Evolutionary conservation across 345 rosid genomes (phyloP).

Genomic region (Eucalyptus fibrosa): DNA sequence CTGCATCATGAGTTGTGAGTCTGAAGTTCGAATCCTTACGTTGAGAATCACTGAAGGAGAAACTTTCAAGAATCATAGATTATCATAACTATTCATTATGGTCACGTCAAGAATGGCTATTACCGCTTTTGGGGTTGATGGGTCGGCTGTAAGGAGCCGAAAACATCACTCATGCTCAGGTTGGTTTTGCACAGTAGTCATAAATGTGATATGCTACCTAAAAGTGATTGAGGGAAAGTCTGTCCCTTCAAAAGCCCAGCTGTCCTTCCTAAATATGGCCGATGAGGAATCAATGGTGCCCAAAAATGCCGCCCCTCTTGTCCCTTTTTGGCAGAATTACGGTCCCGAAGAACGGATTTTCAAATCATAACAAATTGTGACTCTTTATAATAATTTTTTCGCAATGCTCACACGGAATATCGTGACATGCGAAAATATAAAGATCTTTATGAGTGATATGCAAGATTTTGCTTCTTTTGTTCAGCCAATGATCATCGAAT

Average conservation of each 20-base stretch:
- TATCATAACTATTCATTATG: too few species aligned
- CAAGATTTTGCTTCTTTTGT: not conserved
- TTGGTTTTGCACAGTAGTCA: not conserved
- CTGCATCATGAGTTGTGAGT: not conserved
- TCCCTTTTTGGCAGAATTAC: not conserved
- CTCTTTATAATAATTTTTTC: not conserved
- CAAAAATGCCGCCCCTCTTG: not conserved
- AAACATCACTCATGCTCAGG: not conserved
- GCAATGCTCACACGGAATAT: not conserved
- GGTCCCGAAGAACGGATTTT: not conserved
- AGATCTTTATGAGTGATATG: not conserved
- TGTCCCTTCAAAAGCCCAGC: not conserved
- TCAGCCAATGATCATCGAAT: too few species aligned
- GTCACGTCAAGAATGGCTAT: not conserved
- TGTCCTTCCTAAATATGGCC: not conserved
- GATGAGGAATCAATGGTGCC: not conserved
- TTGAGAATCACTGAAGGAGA: not conserved
- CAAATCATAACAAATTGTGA: not conserved
- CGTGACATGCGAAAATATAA: not conserved
- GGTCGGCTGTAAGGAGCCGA: not conserved
- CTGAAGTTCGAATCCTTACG: not conserved
- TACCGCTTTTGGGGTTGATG: not conserved
- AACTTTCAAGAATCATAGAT: not conserved
- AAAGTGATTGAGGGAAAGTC: not conserved
- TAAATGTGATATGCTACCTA: not conserved